Conservation (phyloP, 768 basidiomycete species). For the Pulveroboletus sp. region DNA sequence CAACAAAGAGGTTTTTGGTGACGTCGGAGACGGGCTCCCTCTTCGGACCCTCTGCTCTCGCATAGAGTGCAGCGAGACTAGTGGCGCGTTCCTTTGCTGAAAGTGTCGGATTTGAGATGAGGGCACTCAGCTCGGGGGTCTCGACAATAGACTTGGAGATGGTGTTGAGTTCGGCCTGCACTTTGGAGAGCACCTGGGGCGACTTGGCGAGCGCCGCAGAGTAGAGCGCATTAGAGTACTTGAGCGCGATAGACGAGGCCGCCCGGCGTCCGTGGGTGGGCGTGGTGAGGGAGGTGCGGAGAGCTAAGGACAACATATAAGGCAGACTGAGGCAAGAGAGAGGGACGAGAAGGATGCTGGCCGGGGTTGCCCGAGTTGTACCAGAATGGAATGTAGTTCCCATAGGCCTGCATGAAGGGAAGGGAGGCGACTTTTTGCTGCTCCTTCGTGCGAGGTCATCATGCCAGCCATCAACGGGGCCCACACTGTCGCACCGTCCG, state of each 20-base stretch:
- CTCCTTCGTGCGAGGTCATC: background rate
- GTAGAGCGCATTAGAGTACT: constrained; percentile 82
- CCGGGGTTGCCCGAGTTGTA: constrained; percentile 8
- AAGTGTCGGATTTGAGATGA: constrained; percentile 89
- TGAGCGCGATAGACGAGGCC: constrained; percentile 71
- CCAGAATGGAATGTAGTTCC: constrained; percentile 3
- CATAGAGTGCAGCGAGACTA: constrained; percentile 64
- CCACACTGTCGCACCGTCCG: constrained; percentile 6
- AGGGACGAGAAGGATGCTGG: background rate
- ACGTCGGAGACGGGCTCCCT: constrained; percentile 78
- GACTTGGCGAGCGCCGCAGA: constrained; percentile 81
- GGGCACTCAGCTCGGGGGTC: constrained; percentile 58
- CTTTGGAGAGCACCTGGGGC: constrained; percentile 74
- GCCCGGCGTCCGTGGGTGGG: constrained; percentile 52
- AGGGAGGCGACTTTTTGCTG: background rate
- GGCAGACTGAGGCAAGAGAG: constrained; percentile 3
- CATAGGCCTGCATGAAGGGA: background rate
- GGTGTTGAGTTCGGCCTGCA: constrained; percentile 75
- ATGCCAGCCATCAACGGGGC: constrained; percentile 32
- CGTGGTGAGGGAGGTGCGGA: constrained; percentile 45
- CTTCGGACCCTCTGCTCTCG: constrained; percentile 63
- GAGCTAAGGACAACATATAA: constrained; percentile 53
- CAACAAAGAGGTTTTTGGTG: constrained; percentile 86
- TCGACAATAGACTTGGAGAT: constrained; percentile 68
- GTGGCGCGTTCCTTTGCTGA: constrained; percentile 68